Base-by-base conservation (phyloP, 2,329 filamentous ascomycete species). In the Aureobasidium musti region DNA sequence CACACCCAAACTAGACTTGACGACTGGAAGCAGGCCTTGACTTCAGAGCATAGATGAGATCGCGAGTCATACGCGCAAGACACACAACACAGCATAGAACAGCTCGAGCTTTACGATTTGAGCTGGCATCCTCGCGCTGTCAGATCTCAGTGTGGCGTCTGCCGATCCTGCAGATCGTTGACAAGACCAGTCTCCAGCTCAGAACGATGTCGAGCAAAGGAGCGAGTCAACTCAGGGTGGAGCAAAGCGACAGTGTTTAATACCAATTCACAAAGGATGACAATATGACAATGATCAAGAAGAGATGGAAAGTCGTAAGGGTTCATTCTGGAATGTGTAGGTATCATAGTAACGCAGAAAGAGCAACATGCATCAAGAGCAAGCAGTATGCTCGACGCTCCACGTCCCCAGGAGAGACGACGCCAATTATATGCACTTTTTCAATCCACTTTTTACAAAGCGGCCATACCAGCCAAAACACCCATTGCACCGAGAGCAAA, bases 1-100 rank as follows among this genome's bases (percentile, higher is more conserved):
- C 33, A 47, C 63, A 88, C 89, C 1, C 82, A 84, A 70, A 81
- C 82, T 68, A 85, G 90, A 72, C 94, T 91, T 84, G 79, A 81
- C 52, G 84, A 89, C 70, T 84, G 83, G 75, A 77, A 69, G 30
- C 59, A 57, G 13, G 65, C 63, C 19, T 63, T 75, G 21, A 7
- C 21, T 4, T 61, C 60, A 23, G 26, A 63, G 23, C 47, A 66
- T 52, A 60, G 64, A 50, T 66, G 64, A 66, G 33, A 17, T 33
- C n/a, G 23, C 13, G 26, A 26, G 28, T 7, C 33, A n/a, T 17
- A 6, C 14, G 11, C n/a, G 23, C 37, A 53, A 45, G 14, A 64
- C 21, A 28, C 23, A 49, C 33, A 5, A 49, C 6, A 35, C 49
- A n/a, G 26, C 26, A 21, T 5, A n/a, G 28, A 14, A 41, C 13